A percentile compares a stretch with the other conserved stretches of the same genome.
These are phyloP conservation scores for Penicillium sp. DNA, from an alignment of 2,329 filamentous ascomycete species.

Conservation along the genomic window DNA sequence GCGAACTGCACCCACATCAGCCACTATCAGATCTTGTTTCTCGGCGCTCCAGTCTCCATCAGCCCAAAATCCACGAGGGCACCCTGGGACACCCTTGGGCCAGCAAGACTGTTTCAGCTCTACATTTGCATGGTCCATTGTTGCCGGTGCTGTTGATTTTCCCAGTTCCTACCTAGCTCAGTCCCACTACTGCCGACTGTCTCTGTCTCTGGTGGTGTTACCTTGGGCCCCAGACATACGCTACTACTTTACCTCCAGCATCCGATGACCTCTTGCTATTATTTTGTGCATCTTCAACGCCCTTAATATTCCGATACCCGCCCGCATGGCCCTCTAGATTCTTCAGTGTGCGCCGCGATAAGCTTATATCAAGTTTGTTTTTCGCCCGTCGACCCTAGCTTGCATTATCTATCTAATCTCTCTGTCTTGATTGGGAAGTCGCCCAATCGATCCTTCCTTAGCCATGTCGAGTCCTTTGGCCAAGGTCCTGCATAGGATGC, in stretches of 20 bases:
- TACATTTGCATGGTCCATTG: conserved; percentile 10
- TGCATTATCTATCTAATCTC: conserved; percentile 1
- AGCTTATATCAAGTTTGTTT: conserved; percentile 21
- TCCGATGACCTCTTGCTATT: conserved; percentile 11
- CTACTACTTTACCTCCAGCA: conserved; percentile 25
- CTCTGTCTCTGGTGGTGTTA: conserved; percentile 24
- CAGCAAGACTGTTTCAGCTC: conserved; percentile 12
- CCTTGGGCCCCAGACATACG: conserved; percentile 27
- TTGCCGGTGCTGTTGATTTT: conserved; percentile 11
- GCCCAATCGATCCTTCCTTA: conserved; percentile 2
- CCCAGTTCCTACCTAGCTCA: conserved; percentile 11
- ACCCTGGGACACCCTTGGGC: neutral
- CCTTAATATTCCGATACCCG: conserved; percentile 13
- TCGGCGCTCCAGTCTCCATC: conserved; percentile 1
- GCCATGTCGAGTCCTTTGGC: conserved; percentile 43
- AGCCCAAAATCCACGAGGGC: neutral
- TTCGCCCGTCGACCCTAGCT: conserved; percentile 11
- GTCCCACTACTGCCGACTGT: conserved; percentile 6
- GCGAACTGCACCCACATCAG: conserved; percentile 11
- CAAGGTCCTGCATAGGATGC: conserved; percentile 47
- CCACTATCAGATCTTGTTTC: conserved; percentile 9
- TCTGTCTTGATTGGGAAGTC: conserved; percentile 9
- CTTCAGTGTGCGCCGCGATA: conserved; percentile 21
- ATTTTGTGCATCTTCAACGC: conserved; percentile 9
- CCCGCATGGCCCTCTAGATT: conserved; percentile 16